A percentile compares a stretch with the other conserved stretches of the same genome.
Evolutionary conservation across 2,329 filamentous ascomycete species (phyloP).

Genomic region (Verticillium nubilum): DNA sequence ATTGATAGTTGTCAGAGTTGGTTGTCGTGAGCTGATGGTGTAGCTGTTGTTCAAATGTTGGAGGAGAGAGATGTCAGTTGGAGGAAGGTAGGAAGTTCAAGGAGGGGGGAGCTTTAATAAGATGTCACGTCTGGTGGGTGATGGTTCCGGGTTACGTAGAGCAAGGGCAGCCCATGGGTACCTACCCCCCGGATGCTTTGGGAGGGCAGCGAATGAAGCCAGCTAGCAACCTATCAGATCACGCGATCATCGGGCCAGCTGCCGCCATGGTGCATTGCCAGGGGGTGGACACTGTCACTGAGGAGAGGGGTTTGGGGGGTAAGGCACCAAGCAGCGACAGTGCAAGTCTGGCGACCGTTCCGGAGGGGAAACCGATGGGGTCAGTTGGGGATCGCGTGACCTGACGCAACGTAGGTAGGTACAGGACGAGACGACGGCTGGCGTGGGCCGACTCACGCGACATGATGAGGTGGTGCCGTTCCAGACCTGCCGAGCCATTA

Average conservation of each 20-base stretch:
- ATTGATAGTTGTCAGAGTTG: not conserved
- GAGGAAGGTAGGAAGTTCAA: not conserved
- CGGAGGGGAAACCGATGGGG: slow-evolving; percentile 1
- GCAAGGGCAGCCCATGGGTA: not conserved
- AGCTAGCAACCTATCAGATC: slow-evolving; percentile 13
- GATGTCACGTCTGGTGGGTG: not conserved
- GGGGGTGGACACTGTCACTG: not conserved
- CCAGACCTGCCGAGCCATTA: not conserved
- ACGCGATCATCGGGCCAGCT: slow-evolving; percentile 12
- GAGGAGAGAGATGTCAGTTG: slow-evolving; percentile 4
- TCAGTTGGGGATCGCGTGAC: slow-evolving; percentile 15
- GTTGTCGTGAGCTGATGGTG: not conserved
- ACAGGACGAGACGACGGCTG: not conserved
- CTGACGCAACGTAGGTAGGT: slow-evolving; percentile 12
- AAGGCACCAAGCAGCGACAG: too few relatives aligned
- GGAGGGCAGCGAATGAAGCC: slow-evolving; percentile 1
- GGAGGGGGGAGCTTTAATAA: slow-evolving; percentile 3
- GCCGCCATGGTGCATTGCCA: slow-evolving; percentile 4
- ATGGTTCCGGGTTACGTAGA: slow-evolving; percentile 4
- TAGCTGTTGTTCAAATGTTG: not conserved
- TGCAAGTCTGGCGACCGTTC: slow-evolving; percentile 7
- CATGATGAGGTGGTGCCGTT: not conserved
- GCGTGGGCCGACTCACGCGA: slow-evolving; percentile 1
- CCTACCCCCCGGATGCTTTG: not conserved
- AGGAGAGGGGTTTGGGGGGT: too few relatives aligned